phyloP scores from a whole-genome alignment of 331 rosid genomes.

The Acacia concinna region DNA sequence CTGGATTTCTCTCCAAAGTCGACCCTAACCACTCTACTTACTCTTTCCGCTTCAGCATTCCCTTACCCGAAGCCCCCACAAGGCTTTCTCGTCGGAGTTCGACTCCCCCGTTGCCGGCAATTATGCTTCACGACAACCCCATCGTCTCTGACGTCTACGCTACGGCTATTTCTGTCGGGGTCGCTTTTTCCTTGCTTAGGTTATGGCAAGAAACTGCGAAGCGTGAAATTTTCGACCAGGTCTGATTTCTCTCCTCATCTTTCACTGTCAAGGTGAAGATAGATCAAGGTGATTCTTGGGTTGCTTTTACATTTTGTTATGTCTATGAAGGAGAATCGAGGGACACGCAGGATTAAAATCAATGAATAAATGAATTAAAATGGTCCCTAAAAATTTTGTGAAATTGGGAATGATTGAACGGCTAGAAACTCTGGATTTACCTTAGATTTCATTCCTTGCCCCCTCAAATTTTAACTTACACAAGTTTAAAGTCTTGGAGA shows the following conservation, averaged over 20 bases:
- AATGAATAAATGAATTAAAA: background rate
- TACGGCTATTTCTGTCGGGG: slow-evolving; percentile 44
- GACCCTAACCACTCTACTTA: slow-evolving; percentile 15
- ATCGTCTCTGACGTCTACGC: slow-evolving; percentile 64
- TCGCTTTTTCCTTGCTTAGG: slow-evolving; percentile 57
- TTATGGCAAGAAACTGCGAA: slow-evolving; percentile 75
- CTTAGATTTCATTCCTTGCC: background rate
- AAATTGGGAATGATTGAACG: background rate
- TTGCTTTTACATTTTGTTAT: background rate
- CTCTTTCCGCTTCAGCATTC: background rate
- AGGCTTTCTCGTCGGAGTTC: slow-evolving; percentile 24
- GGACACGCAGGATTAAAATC: background rate
- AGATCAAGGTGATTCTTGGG: background rate
- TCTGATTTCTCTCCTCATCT: background rate
- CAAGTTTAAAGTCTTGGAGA: background rate
- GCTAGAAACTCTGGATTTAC: background rate
- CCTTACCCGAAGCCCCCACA: background rate
- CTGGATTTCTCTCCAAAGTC: slow-evolving; percentile 16
- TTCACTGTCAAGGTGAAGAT: background rate
- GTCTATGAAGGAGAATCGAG: background rate
- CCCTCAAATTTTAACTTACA: background rate
- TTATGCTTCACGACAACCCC: slow-evolving; percentile 54
- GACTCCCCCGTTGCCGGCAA: slow-evolving; percentile 33
- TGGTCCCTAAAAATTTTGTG: background rate
- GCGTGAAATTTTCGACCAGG: slow-evolving; percentile 72